These are phyloP conservation scores for Butyriboletus regius DNA, from an alignment of 1,284 basidiomycete genomes.

Conservation along the genomic window DNA sequence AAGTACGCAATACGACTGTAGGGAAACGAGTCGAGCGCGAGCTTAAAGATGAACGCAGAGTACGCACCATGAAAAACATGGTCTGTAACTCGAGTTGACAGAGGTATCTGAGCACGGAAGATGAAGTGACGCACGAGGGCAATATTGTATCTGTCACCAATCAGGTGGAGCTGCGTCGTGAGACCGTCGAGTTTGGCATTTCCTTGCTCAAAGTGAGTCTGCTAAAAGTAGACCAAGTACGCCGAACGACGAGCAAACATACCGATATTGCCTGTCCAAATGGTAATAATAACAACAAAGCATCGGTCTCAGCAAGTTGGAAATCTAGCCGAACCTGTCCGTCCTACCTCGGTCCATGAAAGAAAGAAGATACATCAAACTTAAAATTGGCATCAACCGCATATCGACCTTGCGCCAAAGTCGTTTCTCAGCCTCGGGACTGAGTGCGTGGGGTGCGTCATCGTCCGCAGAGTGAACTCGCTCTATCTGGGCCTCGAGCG, in stretches of 20 bases:
- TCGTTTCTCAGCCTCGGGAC: constrained; percentile 43
- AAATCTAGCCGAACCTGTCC: not conserved
- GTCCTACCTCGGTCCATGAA: constrained; percentile 57
- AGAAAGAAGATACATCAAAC: constrained; percentile 57
- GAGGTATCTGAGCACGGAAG: not conserved
- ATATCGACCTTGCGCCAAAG: constrained; percentile 61
- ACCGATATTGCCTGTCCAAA: constrained; percentile 50
- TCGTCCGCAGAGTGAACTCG: not conserved
- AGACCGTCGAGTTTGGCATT: constrained; percentile 63
- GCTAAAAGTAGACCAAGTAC: not conserved
- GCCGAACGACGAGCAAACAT: constrained; percentile 2
- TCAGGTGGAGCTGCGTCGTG: constrained; percentile 45
- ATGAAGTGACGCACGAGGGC: constrained; percentile 44
- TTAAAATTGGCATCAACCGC: constrained; percentile 58
- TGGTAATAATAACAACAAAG: not conserved
- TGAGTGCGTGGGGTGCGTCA: constrained; percentile 8
- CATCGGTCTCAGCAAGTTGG: not conserved
- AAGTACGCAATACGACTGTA: constrained; percentile 21
- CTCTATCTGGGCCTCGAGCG: not conserved
- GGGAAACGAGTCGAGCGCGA: not conserved
- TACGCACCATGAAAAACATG: constrained; percentile 60
- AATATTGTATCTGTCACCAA: constrained; percentile 57
- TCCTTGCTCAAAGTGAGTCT: constrained; percentile 33
- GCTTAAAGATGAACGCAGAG: not conserved
- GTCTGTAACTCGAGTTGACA: constrained; percentile 38